phyloP scores from a whole-genome alignment of 805 yeast species.

The Cyberlindnera suaveolens region DNA sequence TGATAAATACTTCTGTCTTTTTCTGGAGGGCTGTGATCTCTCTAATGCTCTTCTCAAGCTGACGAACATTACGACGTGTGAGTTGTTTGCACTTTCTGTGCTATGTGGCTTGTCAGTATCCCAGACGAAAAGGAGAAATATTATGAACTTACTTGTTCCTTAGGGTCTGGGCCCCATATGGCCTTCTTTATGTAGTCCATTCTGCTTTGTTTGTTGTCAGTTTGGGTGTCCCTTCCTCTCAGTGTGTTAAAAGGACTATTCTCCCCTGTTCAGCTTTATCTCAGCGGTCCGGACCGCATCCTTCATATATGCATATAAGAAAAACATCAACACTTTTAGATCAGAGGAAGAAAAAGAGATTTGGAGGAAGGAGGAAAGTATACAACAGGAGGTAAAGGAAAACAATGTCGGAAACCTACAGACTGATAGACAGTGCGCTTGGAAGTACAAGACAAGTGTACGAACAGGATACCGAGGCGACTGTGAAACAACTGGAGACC shows the following conservation, averaged over 20 bases:
- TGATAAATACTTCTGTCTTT: constrained; percentile 75
- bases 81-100: constrained; percentile 69
- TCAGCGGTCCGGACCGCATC: not conserved
- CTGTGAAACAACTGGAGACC: constrained; percentile 37
- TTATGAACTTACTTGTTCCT: constrained; percentile 50
- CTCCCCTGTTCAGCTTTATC: not conserved
- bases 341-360: no score
- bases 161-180: constrained; percentile 96
- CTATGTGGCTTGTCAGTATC: constrained; percentile 5
- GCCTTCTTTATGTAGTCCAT: constrained; percentile 86
- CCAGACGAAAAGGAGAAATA: constrained; percentile 14
- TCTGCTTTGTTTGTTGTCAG: no score
- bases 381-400: not conserved
- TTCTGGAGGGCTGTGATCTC: constrained; percentile 63
- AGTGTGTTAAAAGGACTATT: no score
- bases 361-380: no score
- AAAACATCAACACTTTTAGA: not conserved
- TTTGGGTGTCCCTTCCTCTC: no score
- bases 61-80: constrained; percentile 79
- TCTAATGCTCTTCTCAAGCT: constrained; percentile 56
- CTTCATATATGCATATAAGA: not conserved
- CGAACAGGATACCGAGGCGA: constrained; percentile 33
- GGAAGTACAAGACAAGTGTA: constrained; percentile 29
- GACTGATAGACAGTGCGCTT: constrained; percentile 21
- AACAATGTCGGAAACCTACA: constrained; percentile 12